These are phyloP conservation scores for Rhodomyrtus psidioides DNA, from an alignment of 441 rosid species.

Conservation along the genomic window DNA sequence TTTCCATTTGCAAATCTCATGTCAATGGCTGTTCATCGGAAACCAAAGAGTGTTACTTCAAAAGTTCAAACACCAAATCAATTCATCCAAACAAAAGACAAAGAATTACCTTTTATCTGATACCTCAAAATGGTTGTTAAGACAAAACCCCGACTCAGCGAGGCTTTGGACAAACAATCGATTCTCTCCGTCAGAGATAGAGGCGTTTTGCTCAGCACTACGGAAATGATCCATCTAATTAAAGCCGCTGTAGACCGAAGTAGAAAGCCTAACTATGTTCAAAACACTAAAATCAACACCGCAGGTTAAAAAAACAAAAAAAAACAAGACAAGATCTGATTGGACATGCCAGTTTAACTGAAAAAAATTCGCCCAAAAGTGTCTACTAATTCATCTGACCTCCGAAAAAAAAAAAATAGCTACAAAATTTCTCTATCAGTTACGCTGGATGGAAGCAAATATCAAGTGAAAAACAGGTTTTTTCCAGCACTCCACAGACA, in stretches of 20 bases:
- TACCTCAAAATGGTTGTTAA: constrained; percentile 2
- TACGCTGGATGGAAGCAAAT: background rate
- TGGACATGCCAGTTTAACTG: background rate
- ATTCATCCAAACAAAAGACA: background rate
- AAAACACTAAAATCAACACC: background rate
- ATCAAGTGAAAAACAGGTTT: background rate
- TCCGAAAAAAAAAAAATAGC: background rate
- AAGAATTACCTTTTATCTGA: constrained; percentile 16
- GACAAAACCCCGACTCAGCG: constrained; percentile 14
- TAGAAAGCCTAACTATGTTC: background rate
- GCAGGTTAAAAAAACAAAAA: too few relatives aligned
- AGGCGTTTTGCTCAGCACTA: constrained; percentile 1
- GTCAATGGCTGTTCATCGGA: constrained; percentile 10
- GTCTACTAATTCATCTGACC: background rate
- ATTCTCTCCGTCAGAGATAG: constrained; percentile 5
- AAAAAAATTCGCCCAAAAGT: background rate
- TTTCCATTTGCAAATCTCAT: constrained; percentile 17
- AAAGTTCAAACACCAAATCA: background rate
- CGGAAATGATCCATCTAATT: constrained; percentile 7
- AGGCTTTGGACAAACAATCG: constrained; percentile 33
- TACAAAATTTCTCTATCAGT: background rate
- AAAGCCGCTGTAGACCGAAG: background rate
- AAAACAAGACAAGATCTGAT: background rate
- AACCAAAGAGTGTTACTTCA: background rate
- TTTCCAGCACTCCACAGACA: background rate